phyloP scores from a whole-genome alignment of 2,329 filamentous ascomycete species.

The Scedosporium boydii region DNA sequence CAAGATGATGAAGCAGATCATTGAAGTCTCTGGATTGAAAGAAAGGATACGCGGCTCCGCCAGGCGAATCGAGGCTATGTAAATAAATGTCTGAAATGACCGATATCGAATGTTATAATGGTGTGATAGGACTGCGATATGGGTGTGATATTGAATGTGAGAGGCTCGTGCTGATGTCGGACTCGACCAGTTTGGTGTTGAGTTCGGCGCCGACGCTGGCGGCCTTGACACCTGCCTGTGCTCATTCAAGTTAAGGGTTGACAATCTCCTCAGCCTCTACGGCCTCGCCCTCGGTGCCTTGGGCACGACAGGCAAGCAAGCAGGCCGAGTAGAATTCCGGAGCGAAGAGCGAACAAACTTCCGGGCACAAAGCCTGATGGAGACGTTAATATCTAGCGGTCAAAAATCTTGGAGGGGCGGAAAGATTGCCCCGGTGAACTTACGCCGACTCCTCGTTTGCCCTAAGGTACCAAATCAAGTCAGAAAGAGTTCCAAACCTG shows the following conservation, averaged over 20 bases:
- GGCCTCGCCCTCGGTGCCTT: not conserved
- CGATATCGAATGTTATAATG: too few relatives aligned
- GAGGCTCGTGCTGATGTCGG: too few relatives aligned
- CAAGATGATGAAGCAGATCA: too few relatives aligned
- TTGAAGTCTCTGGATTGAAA: too few relatives aligned
- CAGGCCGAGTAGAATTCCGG: not conserved
- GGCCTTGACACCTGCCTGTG: not conserved
- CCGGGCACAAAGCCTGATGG: not conserved
- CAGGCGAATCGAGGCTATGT: too few relatives aligned
- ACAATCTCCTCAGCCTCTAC: not conserved
- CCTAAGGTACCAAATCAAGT: not conserved
- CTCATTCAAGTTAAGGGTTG: not conserved
- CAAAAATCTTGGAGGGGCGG: not conserved
- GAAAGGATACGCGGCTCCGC: too few relatives aligned
- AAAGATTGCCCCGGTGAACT: not conserved
- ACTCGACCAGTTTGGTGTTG: too few relatives aligned
- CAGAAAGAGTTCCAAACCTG: not conserved
- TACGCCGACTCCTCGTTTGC: not conserved
- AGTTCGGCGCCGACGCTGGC: too few relatives aligned
- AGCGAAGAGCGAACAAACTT: not conserved
- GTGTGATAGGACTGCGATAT: too few relatives aligned
- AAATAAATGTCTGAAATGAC: too few relatives aligned
- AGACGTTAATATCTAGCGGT: not conserved
- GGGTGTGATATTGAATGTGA: too few relatives aligned
- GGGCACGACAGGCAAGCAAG: not conserved